A percentile compares a stretch with the other conserved stretches of the same genome.
Conservation (phyloP, 2,329 filamentous ascomycete genomes). For the Diaporthe sp. region DNA sequence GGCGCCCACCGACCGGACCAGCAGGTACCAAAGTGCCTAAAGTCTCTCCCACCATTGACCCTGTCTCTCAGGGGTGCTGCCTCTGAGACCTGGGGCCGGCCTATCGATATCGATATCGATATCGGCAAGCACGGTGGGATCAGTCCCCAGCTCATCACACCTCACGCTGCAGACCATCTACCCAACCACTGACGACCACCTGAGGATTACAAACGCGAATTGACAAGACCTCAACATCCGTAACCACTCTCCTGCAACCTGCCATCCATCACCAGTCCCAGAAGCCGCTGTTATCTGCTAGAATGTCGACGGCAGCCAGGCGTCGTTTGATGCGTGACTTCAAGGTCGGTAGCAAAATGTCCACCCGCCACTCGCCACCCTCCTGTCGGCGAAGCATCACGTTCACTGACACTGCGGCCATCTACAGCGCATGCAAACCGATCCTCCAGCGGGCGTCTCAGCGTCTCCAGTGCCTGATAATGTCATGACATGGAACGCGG, state of each 20-base stretch:
- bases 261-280: not conserved
- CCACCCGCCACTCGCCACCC: constrained; percentile 31
- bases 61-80: not conserved
- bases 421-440: constrained; percentile 95
- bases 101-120: constrained; percentile 16
- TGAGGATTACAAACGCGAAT: not conserved
- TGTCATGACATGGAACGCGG: constrained; percentile 99
- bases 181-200: constrained; percentile 2
- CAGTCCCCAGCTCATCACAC: constrained; percentile 21
- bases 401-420: constrained; percentile 41
- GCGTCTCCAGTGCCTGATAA: constrained; percentile 96
- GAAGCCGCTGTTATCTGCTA: constrained; percentile 41
- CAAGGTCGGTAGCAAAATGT: constrained; percentile 74
- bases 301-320: constrained; percentile 89
- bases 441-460: constrained; percentile 95
- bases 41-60: not conserved
- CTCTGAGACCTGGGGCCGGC: not conserved
- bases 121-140: constrained; percentile 33
- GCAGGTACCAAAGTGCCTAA: not conserved
- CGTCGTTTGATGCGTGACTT: constrained; percentile 99
- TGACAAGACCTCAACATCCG: not conserved
- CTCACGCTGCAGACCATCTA: constrained; percentile 18
- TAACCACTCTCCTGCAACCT: not conserved
- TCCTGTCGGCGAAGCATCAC: constrained; percentile 24
- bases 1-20: constrained; percentile 9